Evolutionary conservation across 2,329 filamentous ascomycete species (phyloP), one percentile per base, ranked within the genome.

Genomic region (Aureobasidium sp.): DNA sequence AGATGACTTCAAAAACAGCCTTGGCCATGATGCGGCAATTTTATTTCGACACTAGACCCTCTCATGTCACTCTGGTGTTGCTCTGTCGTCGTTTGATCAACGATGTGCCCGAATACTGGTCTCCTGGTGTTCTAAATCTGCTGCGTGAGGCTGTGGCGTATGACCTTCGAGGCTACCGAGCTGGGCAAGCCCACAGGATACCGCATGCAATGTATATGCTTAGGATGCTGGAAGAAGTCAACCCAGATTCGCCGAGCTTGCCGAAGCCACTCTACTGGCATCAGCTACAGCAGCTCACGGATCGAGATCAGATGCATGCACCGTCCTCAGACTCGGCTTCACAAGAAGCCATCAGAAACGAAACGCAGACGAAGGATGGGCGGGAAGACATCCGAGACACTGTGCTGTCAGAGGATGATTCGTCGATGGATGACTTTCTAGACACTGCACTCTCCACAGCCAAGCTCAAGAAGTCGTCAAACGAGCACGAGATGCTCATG

Each of bases 11-110:
- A 6, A 34, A 36, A 22, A 56, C 66, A 7, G 70, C 66, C 11
- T 63, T 65, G 7, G 49, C 48, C 14, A 44, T 73, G 49, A 37
- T 73, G 27, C 64, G 61, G n/a, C 52, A 53, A 7, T 72, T 64
- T 61, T 73, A 69, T 57, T 63, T 62, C 17, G 63, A 69, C 6
- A 59, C 58, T 34, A 65, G 70, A 6, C 70, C 70, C 25, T 65
- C 69, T 14, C 69, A 72, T 45, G 59, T 63, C 14, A 36, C 69
- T 25, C 25, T 73, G 20, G 67, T 71, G 53, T 65, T 63, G 64
- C 62, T 69, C 12, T 71, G 68, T 61, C 66, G 68, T 22, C 55
- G 64, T 36, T 49, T 73, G 20, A 25, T 55, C 5, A 37, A 41
- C 8, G 12, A 20, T 9, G 65, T 62, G 9, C 66, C 68, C 15